phyloP scores from a whole-genome alignment of 169 alveolate genomes.

The Besnoitia besnoiti region DNA sequence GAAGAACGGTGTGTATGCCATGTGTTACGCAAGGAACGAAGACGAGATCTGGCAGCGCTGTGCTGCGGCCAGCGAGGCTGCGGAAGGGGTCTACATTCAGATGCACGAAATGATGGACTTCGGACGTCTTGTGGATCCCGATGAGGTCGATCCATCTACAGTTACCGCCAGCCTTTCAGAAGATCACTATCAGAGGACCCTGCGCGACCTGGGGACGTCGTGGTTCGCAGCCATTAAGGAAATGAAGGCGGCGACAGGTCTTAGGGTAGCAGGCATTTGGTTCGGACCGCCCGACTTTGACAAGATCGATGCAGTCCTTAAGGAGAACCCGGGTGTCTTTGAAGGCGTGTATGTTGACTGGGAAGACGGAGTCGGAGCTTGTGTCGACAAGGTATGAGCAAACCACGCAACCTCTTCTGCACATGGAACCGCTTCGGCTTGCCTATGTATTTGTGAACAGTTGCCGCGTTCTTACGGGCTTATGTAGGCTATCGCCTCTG shows the following conservation, averaged over 20 bases:
- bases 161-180: neutral
- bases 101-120: conserved; percentile 42
- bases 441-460: too few species aligned
- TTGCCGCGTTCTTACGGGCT: too few species aligned
- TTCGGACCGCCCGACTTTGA: conserved; percentile 41
- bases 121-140: conserved; percentile 12
- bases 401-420: too few species aligned
- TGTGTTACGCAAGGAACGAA: conserved; percentile 25
- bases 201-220: neutral
- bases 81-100: conserved; percentile 47
- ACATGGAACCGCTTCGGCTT: too few species aligned
- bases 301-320: neutral
- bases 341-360: conserved; percentile 41
- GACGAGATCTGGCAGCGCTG: conserved; percentile 35
- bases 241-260: neutral
- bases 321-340: conserved; percentile 16
- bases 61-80: neutral
- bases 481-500: too few species aligned
- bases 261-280: conserved; percentile 40
- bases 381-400: conserved; percentile 44
- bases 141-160: conserved; percentile 10
- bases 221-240: neutral
- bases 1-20: conserved; percentile 25
- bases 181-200: neutral
- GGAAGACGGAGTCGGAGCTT: conserved; percentile 52